These are phyloP conservation scores for Tripidium arundinaceum DNA, from an alignment of 202 grass and related monocot species.

Conservation along the genomic window DNA sequence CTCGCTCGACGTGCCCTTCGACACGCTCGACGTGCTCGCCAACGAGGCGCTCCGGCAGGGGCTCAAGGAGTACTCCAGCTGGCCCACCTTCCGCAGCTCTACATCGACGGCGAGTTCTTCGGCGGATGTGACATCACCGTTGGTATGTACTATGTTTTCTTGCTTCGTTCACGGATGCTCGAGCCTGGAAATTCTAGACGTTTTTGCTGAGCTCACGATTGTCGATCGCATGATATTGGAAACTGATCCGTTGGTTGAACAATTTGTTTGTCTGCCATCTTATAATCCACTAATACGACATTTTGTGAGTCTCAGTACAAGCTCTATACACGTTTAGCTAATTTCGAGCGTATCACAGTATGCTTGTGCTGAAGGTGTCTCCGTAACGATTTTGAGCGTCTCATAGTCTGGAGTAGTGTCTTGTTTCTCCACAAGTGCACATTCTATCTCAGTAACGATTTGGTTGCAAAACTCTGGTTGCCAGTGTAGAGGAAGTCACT, in stretches of 20 bases:
- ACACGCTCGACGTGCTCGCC: conserved; percentile 84
- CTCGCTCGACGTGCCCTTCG: conserved; percentile 85
- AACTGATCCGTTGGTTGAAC: neutral
- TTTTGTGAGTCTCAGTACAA: neutral
- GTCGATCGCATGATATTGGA: neutral
- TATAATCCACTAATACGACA: neutral
- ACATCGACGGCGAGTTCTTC: conserved; percentile 88
- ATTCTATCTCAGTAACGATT: neutral
- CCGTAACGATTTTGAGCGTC: too few relatives aligned
- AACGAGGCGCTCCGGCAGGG: conserved; percentile 81
- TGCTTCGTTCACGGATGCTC: neutral
- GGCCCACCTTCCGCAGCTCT: conserved; percentile 96
- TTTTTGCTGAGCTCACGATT: neutral
- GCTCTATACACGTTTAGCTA: neutral
- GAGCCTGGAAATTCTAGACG: neutral
- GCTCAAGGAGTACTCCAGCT: conserved; percentile 90
- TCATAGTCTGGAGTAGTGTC: neutral
- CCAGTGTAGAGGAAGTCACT: too few relatives aligned
- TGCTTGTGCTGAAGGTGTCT: neutral
- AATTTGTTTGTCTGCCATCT: neutral
- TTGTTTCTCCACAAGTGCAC: neutral
- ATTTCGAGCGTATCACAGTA: neutral
- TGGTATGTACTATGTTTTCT: conserved; percentile 18
- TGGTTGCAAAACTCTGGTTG: neutral
- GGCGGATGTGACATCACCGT: conserved; percentile 84